Evolutionary conservation across 495 filamentous ascomycete genomes (phyloP), one percentile per base, ranked within the genome.

Genomic region (Neurospora sp.): DNA sequence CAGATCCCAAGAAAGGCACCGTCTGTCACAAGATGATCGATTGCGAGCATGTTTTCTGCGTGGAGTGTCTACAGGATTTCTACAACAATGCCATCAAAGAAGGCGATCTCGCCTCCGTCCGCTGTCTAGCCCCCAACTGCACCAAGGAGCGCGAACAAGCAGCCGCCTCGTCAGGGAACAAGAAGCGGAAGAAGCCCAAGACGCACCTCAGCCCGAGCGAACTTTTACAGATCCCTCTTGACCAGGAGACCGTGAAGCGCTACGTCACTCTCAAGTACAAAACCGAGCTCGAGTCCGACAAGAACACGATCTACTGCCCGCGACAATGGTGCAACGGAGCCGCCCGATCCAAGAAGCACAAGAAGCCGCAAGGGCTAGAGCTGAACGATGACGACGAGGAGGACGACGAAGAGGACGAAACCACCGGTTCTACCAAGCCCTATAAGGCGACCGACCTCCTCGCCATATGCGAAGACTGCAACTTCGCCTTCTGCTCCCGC

Each of bases 211-310:
- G 88, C 72, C 95, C 96, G 0, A 93, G 91, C 78, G 96, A 99
- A 80, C 87, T 99, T 20, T 83, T 94, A 3, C 92, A 96, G 73
- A 97, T 99, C 46, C 92, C 93, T 0, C 79, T 98, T 5, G 85
- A 89, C 16, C 83, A 89, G 62, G 90, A 92, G 27, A 87, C 83
- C 5, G 93, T 97, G 16, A 90, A 93, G 75, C 92, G 96, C 62
- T 99, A 96, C 77, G 92, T 94, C 8, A 89, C 88, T 38, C 83
- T 99, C 40, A 98, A 96, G 82, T 92, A 95, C 75, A 99, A 98
- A 82, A 92, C 90, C 71, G 91, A 93, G 75, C 86, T 98, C 10
- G 96, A 98, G 79, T 90, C 93, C 0, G 94, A 99, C 76, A 94
- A 92, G 75, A 91, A 89, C 66, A 98, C 94, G 0, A 87, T 98